Percentiles rank a stretch among this genome's conserved stretches.
phyloP scores from a whole-genome alignment of 192 early-diverging fungal species.

The Podochytrium sp. region DNA sequence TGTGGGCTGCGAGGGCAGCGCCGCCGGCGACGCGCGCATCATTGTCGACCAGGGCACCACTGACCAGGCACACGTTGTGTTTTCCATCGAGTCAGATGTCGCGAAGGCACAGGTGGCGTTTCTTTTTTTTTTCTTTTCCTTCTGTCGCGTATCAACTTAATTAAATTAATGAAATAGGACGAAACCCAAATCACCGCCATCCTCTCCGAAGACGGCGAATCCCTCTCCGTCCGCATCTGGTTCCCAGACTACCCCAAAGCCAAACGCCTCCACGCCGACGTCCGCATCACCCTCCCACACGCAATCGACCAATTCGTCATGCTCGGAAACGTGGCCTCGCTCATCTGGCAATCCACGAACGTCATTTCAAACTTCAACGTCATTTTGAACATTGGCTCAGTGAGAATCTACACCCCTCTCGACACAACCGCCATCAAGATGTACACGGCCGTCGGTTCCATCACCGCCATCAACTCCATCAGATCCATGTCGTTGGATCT shows the following conservation, averaged over 20 bases:
- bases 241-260: background rate
- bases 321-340: background rate
- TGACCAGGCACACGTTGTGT: conserved; percentile 3
- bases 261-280: background rate
- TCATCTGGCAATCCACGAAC: background rate
- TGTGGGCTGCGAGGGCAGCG: background rate
- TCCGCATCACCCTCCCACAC: conserved; percentile 10
- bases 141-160: too few species aligned
- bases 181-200: background rate
- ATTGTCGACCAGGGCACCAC: background rate
- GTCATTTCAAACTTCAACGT: background rate
- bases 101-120: background rate
- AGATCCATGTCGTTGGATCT: background rate
- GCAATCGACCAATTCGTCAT: background rate
- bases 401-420: background rate
- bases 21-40: background rate
- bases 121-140: too few species aligned
- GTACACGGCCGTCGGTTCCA: background rate
- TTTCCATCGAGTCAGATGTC: background rate
- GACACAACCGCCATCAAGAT: background rate
- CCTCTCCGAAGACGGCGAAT: background rate
- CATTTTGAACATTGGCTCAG: background rate
- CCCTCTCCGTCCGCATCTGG: background rate
- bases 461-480: background rate
- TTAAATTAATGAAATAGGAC: too few species aligned